These are phyloP conservation scores for Fusarium hainanense DNA, from an alignment of 2,329 filamentous ascomycete genomes.

Conservation along the genomic window DNA sequence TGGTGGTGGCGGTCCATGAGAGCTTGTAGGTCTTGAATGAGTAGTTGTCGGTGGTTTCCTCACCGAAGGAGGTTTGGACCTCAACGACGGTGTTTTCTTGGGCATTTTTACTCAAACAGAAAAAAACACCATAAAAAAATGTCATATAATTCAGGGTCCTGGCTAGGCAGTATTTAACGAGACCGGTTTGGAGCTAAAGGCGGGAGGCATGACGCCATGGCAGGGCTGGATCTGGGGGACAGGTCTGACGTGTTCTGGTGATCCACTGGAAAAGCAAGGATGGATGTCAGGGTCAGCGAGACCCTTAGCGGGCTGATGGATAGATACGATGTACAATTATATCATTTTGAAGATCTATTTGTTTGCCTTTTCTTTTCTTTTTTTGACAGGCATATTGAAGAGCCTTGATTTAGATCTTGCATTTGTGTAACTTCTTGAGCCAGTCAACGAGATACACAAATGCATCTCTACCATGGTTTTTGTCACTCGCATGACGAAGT, in stretches of 20 bases:
- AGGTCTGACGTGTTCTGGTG: slow-evolving; percentile 46
- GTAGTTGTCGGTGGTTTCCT: slow-evolving; percentile 13
- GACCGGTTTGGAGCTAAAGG: background rate
- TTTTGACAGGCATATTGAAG: background rate
- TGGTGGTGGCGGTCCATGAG: slow-evolving; percentile 12
- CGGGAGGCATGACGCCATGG: slow-evolving; percentile 41
- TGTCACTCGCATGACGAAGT: slow-evolving; percentile 16
- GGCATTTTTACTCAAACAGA: slow-evolving; percentile 26
- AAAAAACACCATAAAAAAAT: background rate
- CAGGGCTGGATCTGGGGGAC: slow-evolving; percentile 2
- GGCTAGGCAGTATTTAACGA: slow-evolving; percentile 1
- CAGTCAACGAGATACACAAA: background rate
- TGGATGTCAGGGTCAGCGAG: slow-evolving; percentile 7
- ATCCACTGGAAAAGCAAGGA: slow-evolving; percentile 33
- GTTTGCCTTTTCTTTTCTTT: background rate
- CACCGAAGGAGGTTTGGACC: slow-evolving; percentile 28
- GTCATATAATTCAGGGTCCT: background rate
- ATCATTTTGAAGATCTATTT: slow-evolving; percentile 3
- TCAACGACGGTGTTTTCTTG: slow-evolving; percentile 21
- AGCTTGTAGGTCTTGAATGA: slow-evolving; percentile 22
- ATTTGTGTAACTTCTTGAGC: background rate
- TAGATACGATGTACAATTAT: slow-evolving; percentile 23
- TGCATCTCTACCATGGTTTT: slow-evolving; percentile 1
- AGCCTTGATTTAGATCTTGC: slow-evolving; percentile 16
- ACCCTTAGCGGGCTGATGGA: background rate